Conservation (phyloP, 2,329 filamentous ascomycete species). For the Thelonectria rubi region DNA sequence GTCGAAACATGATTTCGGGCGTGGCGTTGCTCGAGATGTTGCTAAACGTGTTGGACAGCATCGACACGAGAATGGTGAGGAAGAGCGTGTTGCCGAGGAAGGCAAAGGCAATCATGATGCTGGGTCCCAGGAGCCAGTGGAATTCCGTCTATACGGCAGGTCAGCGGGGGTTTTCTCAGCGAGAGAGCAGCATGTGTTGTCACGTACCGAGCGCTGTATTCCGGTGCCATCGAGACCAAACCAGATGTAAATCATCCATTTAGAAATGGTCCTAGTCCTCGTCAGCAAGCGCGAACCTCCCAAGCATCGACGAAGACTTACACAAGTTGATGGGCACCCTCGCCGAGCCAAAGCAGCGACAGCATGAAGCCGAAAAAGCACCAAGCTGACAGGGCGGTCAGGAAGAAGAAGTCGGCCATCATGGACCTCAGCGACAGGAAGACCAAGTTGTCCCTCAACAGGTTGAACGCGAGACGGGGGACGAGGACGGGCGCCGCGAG, state of each 20-base stretch:
- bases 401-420: constrained; percentile 85
- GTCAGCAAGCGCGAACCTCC: constrained; percentile 18
- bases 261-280: constrained; percentile 70
- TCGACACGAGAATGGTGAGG: constrained; percentile 87
- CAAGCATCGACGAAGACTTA: constrained; percentile 44
- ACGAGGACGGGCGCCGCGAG: constrained; percentile 81
- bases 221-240: constrained; percentile 82
- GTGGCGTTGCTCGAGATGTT: constrained; percentile 79
- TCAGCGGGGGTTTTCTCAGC: constrained; percentile 16
- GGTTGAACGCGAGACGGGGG: constrained; percentile 81
- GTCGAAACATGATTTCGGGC: constrained; percentile 85
- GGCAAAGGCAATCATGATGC: constrained; percentile 83
- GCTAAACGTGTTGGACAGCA: constrained; percentile 85
- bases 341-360: constrained; percentile 80
- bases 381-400: constrained; percentile 80
- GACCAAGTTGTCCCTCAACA: constrained; percentile 84
- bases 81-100: constrained; percentile 89
- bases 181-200: too few relatives aligned
- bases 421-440: constrained; percentile 84
- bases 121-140: constrained; percentile 80
- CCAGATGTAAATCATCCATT: constrained; percentile 96
- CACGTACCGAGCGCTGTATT: constrained; percentile 63
- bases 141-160: constrained; percentile 65
- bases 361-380: constrained; percentile 85
- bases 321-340: constrained; percentile 68